Evolutionary conservation across 768 basidiomycete species (phyloP).

Genomic region (Agaricus subrufescens): DNA sequence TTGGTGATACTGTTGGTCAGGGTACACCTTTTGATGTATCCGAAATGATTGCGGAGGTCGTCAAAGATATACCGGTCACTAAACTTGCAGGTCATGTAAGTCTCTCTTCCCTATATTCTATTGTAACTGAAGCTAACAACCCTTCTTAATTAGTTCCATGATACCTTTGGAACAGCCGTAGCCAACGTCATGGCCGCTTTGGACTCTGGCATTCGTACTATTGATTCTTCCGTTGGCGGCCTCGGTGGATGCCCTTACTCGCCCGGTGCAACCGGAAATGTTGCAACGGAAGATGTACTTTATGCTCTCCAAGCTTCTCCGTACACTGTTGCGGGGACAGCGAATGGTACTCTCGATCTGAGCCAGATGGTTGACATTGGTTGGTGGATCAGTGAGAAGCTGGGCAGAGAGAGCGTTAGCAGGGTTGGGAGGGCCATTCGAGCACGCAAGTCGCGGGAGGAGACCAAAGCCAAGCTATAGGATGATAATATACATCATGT

Average conservation of each 20-base stretch:
- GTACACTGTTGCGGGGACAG: conserved; percentile 47
- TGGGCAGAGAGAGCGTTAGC: conserved; percentile 69
- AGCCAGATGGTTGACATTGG: conserved; percentile 72
- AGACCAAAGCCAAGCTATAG: conserved; percentile 12
- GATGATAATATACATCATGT: background rate
- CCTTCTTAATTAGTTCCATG: conserved; percentile 61
- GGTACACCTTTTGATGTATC: conserved; percentile 70
- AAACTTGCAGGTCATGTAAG: conserved; percentile 59
- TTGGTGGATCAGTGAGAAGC: conserved; percentile 70
- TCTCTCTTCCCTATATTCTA: background rate
- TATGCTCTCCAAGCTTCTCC: conserved; percentile 71
- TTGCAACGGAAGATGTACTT: conserved; percentile 88
- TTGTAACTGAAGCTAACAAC: background rate
- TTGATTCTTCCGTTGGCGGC: conserved; percentile 83
- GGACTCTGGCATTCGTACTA: conserved; percentile 68
- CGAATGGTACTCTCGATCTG: conserved; percentile 46
- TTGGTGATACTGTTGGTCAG: conserved; percentile 90
- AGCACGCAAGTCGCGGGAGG: conserved; percentile 40
- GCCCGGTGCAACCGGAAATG: conserved; percentile 93
- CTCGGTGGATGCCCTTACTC: conserved; percentile 96
- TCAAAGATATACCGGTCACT: conserved; percentile 52
- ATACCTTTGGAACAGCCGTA: conserved; percentile 82
- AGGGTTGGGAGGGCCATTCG: conserved; percentile 71
- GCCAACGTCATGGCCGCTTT: conserved; percentile 73
- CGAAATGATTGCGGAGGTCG: conserved; percentile 67